Evolutionary conservation across 371 early-diverging fungal genomes (phyloP), one percentile per base, ranked within the genome.

Genomic region (Syncephalastrum contaminatum): DNA sequence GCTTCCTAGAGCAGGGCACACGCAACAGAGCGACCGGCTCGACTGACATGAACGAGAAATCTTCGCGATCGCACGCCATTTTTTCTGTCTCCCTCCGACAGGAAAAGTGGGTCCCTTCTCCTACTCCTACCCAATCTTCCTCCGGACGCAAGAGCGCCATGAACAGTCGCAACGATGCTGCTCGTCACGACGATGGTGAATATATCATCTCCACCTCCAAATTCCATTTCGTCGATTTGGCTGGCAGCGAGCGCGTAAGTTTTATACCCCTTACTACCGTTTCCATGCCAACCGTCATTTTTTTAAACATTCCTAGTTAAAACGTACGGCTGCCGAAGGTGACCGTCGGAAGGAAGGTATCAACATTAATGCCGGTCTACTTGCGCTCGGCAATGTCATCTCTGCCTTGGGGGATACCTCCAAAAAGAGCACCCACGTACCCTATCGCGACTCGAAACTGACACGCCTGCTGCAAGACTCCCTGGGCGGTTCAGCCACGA

Each of bases 161-260:
- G 43, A 51, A 46, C 45, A 44, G 40, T 15, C 47, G 45, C 22
- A 61, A 66, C 18, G 73, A 69, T n/a, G 77, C 45, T 14, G 41
- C 25, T 13, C 14, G 36, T 8, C 47, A 43, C 0, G 54, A 54
- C 4, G 58, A 62, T 20, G 63, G 57, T 18, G 81, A 84, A 50
- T 78, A 81, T 71, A 57, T 87, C 19, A 64, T 77, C 16, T 71
- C 91, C 30, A 80, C 77, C 15, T 91, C 93, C 43, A 99, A 99
- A 75, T 95, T 98, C 63, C 93, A 97, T 70, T 99, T 99, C 84
- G 99, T 99, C 41, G 99, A 99, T 83, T 75, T 99, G 64, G 99
- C 99, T 30, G 99, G 99, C 18, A 94, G 94, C 43, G 99, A 99
- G 71, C 86, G 99, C 47, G 82, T 84, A 78, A 60, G 21, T 4